Evolutionary conservation across 164 flowering plant species (phyloP), one percentile per base, ranked within the genome.

Genomic region (Umbellularia californica): DNA sequence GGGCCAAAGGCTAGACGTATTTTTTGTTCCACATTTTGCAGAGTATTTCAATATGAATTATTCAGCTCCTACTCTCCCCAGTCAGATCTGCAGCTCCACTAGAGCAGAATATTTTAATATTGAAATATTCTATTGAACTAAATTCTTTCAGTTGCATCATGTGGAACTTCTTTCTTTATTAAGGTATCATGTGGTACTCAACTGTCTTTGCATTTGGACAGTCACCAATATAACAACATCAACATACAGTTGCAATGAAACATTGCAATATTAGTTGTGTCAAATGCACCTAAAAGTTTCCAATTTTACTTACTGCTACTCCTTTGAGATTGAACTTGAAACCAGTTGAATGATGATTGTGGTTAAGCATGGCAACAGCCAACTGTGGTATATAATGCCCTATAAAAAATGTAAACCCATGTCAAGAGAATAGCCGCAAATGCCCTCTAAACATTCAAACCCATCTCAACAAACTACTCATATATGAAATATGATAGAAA

Each of bases 341-440:
- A 41, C 80, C 88, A 55, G 73, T 81, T 47, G 96, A 89, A 51
- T 82, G 86, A 41, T 79, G 83, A 78, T 95, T 93, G 75, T 95
- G 84, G 62, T 92, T 88, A 77, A 95, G 84, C 51, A 95, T 76
- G 70, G 80, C 87, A 76, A 76, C 75, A 68, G 98, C 97, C 85
- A 93, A 81, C 75, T 93, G 98, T 51, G 97, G 98, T 71, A 95
- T 93, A 80, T 95, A 93, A 80, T 95, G 97, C 72, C 99, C 99
- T 95, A 80, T 12, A 78, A 41, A 41, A 17, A 3, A 55, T 55
- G 60, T 55, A 55, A 55, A 55, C 60, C n/a, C 19, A 3, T 13
- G 60, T 55, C 60, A 55, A 20, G 5, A 55, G 13, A 55, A 3
- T 55, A 55, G n/a, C n/a, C 5, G 11, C 9, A 41, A 41, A 73